phyloP scores from a whole-genome alignment of 1,284 basidiomycete species.

The Fomitopsis schrenkii region DNA sequence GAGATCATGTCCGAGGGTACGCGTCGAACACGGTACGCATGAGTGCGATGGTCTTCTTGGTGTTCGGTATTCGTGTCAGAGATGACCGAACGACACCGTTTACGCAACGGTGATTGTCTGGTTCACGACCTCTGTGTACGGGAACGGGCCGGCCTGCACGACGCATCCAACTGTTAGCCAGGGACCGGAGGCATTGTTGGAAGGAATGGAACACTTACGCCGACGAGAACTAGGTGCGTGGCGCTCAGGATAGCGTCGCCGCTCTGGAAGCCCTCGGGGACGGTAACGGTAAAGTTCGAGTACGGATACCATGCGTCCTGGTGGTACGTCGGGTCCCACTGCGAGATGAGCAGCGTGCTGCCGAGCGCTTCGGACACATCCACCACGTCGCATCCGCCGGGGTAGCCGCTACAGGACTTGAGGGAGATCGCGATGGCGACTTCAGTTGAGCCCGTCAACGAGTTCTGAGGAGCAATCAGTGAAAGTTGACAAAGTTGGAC shows the following conservation, averaged over 20 bases:
- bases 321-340: constrained; percentile 35
- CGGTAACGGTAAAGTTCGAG: constrained; percentile 48
- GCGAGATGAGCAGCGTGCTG: constrained; percentile 39
- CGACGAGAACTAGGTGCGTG: constrained; percentile 40
- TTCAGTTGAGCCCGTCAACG: constrained; percentile 35
- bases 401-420: constrained; percentile 28
- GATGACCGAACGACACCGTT: not conserved
- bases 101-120: constrained; percentile 4
- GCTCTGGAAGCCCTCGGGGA: constrained; percentile 30
- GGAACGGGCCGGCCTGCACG: constrained; percentile 6
- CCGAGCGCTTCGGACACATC: constrained; percentile 34
- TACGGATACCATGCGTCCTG: constrained; percentile 28
- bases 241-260: constrained; percentile 36
- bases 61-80: not conserved
- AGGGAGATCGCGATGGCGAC: constrained; percentile 41
- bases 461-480: constrained; percentile 25
- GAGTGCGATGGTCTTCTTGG: no score
- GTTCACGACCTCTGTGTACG: constrained; percentile 4
- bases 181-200: no score
- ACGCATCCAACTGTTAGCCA: not conserved
- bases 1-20: no score
- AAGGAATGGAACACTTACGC: constrained; percentile 26
- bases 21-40: no score
- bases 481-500: no score
- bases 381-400: constrained; percentile 23